Evolutionary conservation across 768 basidiomycete genomes (phyloP), one percentile per base, ranked within the genome.

Genomic region (Suillus paluster): DNA sequence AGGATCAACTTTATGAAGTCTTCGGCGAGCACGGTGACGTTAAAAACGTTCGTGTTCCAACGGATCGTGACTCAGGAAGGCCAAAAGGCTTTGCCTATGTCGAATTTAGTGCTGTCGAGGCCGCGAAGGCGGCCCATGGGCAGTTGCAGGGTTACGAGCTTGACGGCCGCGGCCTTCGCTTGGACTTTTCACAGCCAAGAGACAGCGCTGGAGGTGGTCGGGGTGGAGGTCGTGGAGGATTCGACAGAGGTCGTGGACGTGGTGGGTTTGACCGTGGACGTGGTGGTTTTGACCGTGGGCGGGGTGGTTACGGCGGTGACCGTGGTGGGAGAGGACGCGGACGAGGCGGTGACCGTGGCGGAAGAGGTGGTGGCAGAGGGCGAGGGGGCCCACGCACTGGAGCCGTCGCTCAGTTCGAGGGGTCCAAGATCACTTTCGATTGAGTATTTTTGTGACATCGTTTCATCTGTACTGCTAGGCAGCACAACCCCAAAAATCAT

Each of bases 81-180:
- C 89, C 93, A 50, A 99, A 98, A 77, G 97, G 97, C 70, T 99
- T 97, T 77, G 97, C 89, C 23, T 99, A 99, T 77, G 92, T 99
- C 71, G 95, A 98, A 76, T 97, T 96, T 76, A 86, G 89, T 66
- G 88, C 90, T 67, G 70, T 94, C 42, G 91, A 88, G 30, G 79
- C 84, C 58, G 92, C 97, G 12, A 89, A 88, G 78, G 89, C 88
- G 72, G 97, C 97, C 3, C 85, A 87, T 63, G 86, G 84, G 68
- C 86, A 83, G 5, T 81, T 85, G 30, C 82, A 84, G 44, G 92
- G 93, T 36, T 75, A 80, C 61, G 92, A 95, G 62, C 82, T 97
- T 55, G 91, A 88, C 36, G 97, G 97, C 6, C 86, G 97, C 57
- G 68, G 77, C 33, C 80, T 97, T 64, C 84, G 97, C 58, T 76